Percentiles rank a stretch among this genome's conserved stretches.
Evolutionary conservation across 2,329 filamentous ascomycete genomes (phyloP).

Genomic region (Aspergillus phoenicis): DNA sequence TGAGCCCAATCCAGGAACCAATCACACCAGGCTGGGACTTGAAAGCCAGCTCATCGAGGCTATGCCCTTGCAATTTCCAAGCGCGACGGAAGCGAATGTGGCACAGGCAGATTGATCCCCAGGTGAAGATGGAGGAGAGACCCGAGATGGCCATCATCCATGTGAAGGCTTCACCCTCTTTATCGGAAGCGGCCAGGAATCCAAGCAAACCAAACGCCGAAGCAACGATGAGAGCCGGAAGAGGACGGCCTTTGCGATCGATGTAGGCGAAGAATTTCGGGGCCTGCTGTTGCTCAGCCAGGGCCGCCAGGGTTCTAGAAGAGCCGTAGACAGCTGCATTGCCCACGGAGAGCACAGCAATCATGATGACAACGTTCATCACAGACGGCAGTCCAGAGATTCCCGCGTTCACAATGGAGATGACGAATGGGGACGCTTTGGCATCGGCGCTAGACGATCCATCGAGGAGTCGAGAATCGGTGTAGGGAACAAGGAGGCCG

Average conservation of each 20-base stretch:
- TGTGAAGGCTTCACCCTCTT: constrained; percentile 66
- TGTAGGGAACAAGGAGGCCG: constrained; percentile 77
- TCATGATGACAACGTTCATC: constrained; percentile 93
- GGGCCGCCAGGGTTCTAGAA: constrained; percentile 82
- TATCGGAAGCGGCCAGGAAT: constrained; percentile 69
- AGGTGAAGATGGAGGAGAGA: constrained; percentile 73
- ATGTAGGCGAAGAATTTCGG: constrained; percentile 77
- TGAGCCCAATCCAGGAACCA: constrained; percentile 79
- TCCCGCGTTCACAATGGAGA: constrained; percentile 82
- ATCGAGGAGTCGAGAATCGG: constrained; percentile 64
- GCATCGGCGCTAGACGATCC: constrained; percentile 63
- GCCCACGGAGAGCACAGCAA: constrained; percentile 86
- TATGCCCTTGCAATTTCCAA: constrained; percentile 71
- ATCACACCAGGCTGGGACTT: constrained; percentile 73
- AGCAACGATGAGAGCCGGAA: constrained; percentile 71
- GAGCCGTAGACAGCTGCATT: constrained; percentile 92
- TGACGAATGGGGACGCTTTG: constrained; percentile 86
- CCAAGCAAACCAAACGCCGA: constrained; percentile 71
- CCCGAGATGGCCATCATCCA: constrained; percentile 80
- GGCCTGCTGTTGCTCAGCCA: constrained; percentile 84
- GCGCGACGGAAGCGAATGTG: constrained; percentile 88
- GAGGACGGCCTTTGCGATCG: constrained; percentile 77
- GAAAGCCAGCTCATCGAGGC: constrained; percentile 78
- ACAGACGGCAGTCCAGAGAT: constrained; percentile 80
- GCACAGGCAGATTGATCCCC: constrained; percentile 81